Evolutionary conservation across 2,329 filamentous ascomycete species (phyloP).

Genomic region (Fusarium nematophilum): DNA sequence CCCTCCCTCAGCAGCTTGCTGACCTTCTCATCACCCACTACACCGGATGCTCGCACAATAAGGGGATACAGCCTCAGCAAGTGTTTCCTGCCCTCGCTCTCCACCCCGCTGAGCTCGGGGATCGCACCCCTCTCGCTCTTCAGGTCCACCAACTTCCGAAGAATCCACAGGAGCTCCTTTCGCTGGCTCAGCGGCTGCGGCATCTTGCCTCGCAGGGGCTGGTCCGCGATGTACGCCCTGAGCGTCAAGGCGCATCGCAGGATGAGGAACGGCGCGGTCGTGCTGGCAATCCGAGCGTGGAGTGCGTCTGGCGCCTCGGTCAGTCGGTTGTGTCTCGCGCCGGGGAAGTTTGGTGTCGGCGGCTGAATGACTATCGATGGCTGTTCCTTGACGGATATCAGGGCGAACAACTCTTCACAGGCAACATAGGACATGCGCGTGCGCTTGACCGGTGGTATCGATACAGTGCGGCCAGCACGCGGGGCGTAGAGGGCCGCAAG

Average conservation of each 20-base stretch:
- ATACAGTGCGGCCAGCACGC: conserved; percentile 78
- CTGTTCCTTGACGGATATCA: conserved; percentile 63
- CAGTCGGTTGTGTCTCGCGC: conserved; percentile 36
- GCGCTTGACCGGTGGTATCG: conserved; percentile 72
- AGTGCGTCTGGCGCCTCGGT: conserved; percentile 46
- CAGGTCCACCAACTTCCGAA: conserved; percentile 74
- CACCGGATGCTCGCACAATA: conserved; percentile 70
- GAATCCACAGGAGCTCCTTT: conserved; percentile 79
- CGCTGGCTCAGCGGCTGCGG: conserved; percentile 87
- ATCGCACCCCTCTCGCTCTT: conserved; percentile 78
- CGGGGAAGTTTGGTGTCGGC: conserved; percentile 58
- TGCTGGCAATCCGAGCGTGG: conserved; percentile 74
- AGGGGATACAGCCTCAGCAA: conserved; percentile 84
- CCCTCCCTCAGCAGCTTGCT: conserved; percentile 67
- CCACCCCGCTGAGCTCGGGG: conserved; percentile 62
- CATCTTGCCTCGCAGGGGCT: conserved; percentile 88
- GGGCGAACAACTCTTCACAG: conserved; percentile 80
- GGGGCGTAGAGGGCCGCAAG: conserved; percentile 70
- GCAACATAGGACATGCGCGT: conserved; percentile 82
- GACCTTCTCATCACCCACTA: conserved; percentile 70
- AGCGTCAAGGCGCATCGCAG: conserved; percentile 83
- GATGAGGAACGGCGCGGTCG: conserved; percentile 83
- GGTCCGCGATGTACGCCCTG: conserved; percentile 89
- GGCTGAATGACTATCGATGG: conserved; percentile 53
- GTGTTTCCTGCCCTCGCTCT: conserved; percentile 75